phyloP scores from a whole-genome alignment of 768 basidiomycete genomes.

The Tylopilus sp. region DNA sequence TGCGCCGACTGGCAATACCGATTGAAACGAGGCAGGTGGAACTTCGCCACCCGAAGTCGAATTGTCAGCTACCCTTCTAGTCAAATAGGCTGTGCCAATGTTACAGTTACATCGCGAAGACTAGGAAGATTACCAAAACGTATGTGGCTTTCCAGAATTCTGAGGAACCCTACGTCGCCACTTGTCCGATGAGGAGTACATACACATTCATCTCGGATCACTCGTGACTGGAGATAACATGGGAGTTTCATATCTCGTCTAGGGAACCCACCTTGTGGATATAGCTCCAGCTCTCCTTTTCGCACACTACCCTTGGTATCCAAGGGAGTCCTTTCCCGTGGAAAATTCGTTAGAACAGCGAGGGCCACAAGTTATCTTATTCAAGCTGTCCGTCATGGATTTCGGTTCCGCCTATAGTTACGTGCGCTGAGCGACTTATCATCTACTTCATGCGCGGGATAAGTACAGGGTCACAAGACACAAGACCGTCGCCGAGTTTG shows the following conservation, averaged over 20 bases:
- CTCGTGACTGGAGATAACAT: background rate
- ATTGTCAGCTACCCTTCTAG: background rate
- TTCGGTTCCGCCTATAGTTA: no score
- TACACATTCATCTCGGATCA: slow-evolving; percentile 1
- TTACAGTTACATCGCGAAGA: background rate
- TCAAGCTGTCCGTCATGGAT: background rate
- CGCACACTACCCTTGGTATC: slow-evolving; percentile 8
- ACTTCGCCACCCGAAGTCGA: background rate
- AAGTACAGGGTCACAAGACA: background rate
- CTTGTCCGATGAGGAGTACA: background rate
- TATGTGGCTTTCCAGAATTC: background rate
- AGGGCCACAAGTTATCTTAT: background rate
- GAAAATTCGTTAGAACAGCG: background rate
- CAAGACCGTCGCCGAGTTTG: slow-evolving; percentile 1
- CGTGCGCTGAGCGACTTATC: no score
- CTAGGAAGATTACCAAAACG: no score
- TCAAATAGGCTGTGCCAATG: background rate
- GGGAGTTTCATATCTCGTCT: background rate
- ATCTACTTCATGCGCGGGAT: background rate
- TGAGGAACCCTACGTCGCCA: slow-evolving; percentile 4
- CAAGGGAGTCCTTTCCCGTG: background rate
- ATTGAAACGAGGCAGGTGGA: background rate
- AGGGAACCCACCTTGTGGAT: slow-evolving; percentile 4
- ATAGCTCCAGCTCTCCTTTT: slow-evolving; percentile 4
- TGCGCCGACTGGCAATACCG: background rate